These are phyloP conservation scores for Lichtheimia corymbifera DNA, from an alignment of 371 early-diverging fungal genomes.

Conservation along the genomic window DNA sequence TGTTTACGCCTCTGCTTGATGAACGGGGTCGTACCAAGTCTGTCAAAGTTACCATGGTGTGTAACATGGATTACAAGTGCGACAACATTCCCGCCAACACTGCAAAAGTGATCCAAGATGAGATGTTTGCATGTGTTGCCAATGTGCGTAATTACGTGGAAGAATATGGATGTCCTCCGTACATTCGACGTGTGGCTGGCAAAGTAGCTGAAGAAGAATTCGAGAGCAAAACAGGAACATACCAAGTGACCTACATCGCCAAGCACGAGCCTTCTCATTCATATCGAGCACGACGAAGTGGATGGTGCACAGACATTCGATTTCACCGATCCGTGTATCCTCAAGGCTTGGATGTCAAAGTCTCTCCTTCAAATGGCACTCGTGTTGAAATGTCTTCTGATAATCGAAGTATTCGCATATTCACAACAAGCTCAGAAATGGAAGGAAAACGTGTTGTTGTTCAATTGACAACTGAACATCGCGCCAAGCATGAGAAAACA, in stretches of 20 bases:
- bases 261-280: slow-evolving; percentile 46
- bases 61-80: slow-evolving; percentile 54
- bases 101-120: slow-evolving; percentile 33
- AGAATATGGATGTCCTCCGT: slow-evolving; percentile 57
- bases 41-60: slow-evolving; percentile 56
- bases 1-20: slow-evolving; percentile 48
- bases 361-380: slow-evolving; percentile 28
- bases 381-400: slow-evolving; percentile 32
- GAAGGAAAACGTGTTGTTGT: slow-evolving; percentile 44
- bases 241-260: slow-evolving; percentile 24
- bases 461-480: slow-evolving; percentile 12
- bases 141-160: slow-evolving; percentile 41
- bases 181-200: slow-evolving; percentile 51
- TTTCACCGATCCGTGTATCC: slow-evolving; percentile 36
- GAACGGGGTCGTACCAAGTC: slow-evolving; percentile 38
- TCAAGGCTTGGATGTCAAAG: slow-evolving; percentile 37
- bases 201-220: slow-evolving; percentile 41
- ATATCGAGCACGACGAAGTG: slow-evolving; percentile 30
- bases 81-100: slow-evolving; percentile 28
- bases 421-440: slow-evolving; percentile 32
- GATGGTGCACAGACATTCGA: slow-evolving; percentile 50
- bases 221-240: slow-evolving; percentile 20
- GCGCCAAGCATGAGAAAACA: background rate
- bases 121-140: slow-evolving; percentile 34
- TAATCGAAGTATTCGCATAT: slow-evolving; percentile 31